Evolutionary conservation across 2,329 filamentous ascomycete species (phyloP).

Genomic region (Didymella glomerata): DNA sequence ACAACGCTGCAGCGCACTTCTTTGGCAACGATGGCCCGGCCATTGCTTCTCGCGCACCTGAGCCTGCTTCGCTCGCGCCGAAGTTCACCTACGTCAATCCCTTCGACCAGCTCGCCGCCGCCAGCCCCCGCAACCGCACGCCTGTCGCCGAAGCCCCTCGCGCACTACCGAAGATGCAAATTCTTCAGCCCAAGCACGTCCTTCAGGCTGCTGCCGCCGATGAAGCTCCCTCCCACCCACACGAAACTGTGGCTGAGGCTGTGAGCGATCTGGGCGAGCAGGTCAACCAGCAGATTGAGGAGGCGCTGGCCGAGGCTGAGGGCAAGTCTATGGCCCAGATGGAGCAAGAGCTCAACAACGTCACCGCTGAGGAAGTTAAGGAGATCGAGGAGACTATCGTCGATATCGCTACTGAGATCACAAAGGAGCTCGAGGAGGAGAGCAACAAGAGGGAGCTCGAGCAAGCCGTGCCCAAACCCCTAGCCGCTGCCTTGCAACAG

Average conservation of each 20-base stretch:
- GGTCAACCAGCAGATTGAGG: constrained; percentile 68
- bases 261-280: constrained; percentile 70
- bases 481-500: constrained; percentile 66
- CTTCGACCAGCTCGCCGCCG: constrained; percentile 73
- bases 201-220: constrained; percentile 43
- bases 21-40: constrained; percentile 55
- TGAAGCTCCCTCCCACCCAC: constrained; percentile 38
- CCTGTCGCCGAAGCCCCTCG: constrained; percentile 37
- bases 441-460: constrained; percentile 63
- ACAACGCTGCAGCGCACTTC: constrained; percentile 36
- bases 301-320: constrained; percentile 65
- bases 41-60: constrained; percentile 46
- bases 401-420: constrained; percentile 55
- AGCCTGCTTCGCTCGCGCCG: constrained; percentile 45
- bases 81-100: constrained; percentile 77
- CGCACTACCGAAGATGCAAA: constrained; percentile 53
- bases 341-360: constrained; percentile 52
- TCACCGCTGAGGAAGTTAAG: constrained; percentile 57
- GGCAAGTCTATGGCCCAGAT: constrained; percentile 53
- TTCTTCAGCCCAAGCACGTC: constrained; percentile 55
- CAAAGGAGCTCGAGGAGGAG: constrained; percentile 61
- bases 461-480: constrained; percentile 59
- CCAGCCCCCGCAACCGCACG: constrained; percentile 66
- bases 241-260: constrained; percentile 75
- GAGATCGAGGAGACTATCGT: constrained; percentile 65